These are phyloP conservation scores for Aureobasidium leucospermi DNA, from an alignment of 2,329 filamentous ascomycete genomes.

Conservation along the genomic window DNA sequence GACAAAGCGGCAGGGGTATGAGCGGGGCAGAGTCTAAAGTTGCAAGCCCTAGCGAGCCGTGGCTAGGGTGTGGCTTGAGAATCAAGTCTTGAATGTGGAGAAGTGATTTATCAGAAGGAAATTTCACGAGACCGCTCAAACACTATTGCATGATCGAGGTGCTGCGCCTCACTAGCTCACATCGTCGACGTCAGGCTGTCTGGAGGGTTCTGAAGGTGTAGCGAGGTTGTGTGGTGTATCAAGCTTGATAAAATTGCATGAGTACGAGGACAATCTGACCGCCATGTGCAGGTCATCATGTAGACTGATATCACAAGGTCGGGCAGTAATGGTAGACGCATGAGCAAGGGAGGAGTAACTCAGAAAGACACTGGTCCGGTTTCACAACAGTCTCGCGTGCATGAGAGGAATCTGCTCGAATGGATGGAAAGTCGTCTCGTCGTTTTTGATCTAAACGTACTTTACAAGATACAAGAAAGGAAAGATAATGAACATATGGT, in stretches of 20 bases:
- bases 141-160: conserved; percentile 1
- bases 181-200: conserved; percentile 8
- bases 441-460: conserved; percentile 4
- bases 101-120: not conserved
- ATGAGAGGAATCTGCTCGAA: not conserved
- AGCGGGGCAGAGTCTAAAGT: not conserved
- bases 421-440: not conserved
- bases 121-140: not conserved
- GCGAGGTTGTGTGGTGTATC: not conserved
- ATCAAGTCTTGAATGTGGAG: not conserved
- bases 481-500: conserved; percentile 2
- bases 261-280: not conserved
- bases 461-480: not conserved
- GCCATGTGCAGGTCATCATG: not conserved
- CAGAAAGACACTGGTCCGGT: not conserved
- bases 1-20: not conserved
- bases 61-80: not conserved
- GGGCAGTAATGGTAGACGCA: not conserved
- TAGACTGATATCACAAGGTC: not conserved
- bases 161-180: not conserved
- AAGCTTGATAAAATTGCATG: not conserved
- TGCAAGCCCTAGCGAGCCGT: not conserved
- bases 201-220: not conserved
- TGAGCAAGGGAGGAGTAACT: not conserved
- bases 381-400: not conserved